Evolutionary conservation across 768 basidiomycete genomes (phyloP), one percentile per base, ranked within the genome.

Genomic region (Macrocybe gigantea): DNA sequence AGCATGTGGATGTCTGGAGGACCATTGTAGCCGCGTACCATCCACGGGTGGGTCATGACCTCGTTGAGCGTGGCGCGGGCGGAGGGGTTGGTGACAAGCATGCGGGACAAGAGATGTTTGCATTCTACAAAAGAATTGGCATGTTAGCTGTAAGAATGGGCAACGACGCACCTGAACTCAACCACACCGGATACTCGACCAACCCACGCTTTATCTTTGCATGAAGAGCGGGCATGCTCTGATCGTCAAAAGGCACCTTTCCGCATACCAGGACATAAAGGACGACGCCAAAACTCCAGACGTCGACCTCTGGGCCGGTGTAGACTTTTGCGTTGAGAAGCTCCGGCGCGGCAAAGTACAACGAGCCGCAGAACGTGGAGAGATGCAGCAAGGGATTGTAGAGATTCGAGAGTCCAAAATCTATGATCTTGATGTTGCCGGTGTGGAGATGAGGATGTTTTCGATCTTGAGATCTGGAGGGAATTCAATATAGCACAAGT

Each of bases 391-490:
- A 59, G 1, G 96, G 95, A 57, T 95, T 82, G 64, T 85, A 98
- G 9, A 99, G 77, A 69, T 98, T 99, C 2, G 95, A 97, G 6
- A 99, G 77, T 41, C 96, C 96, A 67, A 98, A 99, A 68, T 99
- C 95, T 64, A 98, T 99, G 53, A 98, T 97, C 77, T 98, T 99
- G 76, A 98, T 98, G 70, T 97, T 98, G 8, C 96, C 96, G 0
- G 90, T 90, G 54, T 96, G 93, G 93, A 96, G 56, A 99, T 98
- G 62, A 99, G 86, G 59, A 99, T 99, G 71, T 97, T 98, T 69
- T 99, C 95, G 62, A 99, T 99, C 75, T 99, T 99, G 55, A 99
- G 85, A 72, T 99, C 86, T 81, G 52, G 22, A 22, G 22, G 22
- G 22, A 4, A 2, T 22, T 22, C 13, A 13, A 51, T 40, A 43